phyloP scores from a whole-genome alignment of 1,284 basidiomycete genomes.

The Cystobasidium slooffiae region DNA sequence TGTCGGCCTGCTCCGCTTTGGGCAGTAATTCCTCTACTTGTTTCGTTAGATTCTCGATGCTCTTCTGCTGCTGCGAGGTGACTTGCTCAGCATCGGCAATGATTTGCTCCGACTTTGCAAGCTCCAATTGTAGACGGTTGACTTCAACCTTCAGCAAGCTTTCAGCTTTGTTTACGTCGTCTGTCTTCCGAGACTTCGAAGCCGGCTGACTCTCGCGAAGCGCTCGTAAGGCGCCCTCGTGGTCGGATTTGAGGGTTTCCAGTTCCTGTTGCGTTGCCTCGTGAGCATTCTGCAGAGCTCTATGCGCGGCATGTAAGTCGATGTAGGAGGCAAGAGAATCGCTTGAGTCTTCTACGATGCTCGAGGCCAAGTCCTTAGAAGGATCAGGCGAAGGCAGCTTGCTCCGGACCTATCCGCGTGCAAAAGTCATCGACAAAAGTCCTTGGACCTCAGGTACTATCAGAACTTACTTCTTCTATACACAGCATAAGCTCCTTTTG shows the following conservation, averaged over 20 bases:
- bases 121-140: slow-evolving; percentile 73
- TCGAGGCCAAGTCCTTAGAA: slow-evolving; percentile 15
- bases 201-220: neutral
- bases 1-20: slow-evolving; percentile 74
- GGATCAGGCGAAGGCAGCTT: slow-evolving; percentile 61
- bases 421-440: neutral
- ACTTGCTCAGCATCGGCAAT: slow-evolving; percentile 76
- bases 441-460: neutral
- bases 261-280: slow-evolving; percentile 74
- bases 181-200: neutral
- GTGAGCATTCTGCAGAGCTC: slow-evolving; percentile 54
- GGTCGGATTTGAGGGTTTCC: slow-evolving; percentile 73
- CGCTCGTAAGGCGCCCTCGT: slow-evolving; percentile 57
- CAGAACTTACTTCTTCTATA: slow-evolving; percentile 71
- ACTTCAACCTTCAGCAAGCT: slow-evolving; percentile 69
- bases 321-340: slow-evolving; percentile 32
- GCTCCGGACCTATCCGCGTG: slow-evolving; percentile 68
- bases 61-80: slow-evolving; percentile 72
- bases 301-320: slow-evolving; percentile 70
- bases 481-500: slow-evolving; percentile 84
- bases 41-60: slow-evolving; percentile 70
- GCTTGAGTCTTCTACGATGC: neutral
- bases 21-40: slow-evolving; percentile 76
- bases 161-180: neutral
- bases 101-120: slow-evolving; percentile 69